These are phyloP conservation scores for Hypomyces rosellus DNA, from an alignment of 2,329 filamentous ascomycete species.

Conservation along the genomic window DNA sequence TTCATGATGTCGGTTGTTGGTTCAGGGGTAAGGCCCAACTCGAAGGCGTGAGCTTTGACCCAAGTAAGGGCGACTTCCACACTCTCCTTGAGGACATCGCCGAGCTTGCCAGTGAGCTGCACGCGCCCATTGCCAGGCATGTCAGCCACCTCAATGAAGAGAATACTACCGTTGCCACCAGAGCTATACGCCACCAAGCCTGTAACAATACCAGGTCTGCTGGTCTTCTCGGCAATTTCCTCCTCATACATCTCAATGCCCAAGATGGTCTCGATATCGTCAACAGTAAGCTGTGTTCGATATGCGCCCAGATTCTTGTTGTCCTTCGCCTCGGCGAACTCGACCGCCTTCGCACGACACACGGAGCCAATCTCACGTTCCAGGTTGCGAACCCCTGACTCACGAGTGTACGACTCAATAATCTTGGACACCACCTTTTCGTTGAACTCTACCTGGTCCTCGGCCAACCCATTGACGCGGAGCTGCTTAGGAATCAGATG, in stretches of 20 bases:
- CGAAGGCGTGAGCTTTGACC: slow-evolving; percentile 94
- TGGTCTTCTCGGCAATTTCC: slow-evolving; percentile 82
- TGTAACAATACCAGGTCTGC: slow-evolving; percentile 86
- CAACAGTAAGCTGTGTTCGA: slow-evolving; percentile 63
- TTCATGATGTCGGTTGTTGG: slow-evolving; percentile 92
- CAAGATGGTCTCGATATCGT: slow-evolving; percentile 83
- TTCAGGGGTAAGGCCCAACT: slow-evolving; percentile 75
- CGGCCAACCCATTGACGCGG: slow-evolving; percentile 74
- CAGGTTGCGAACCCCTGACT: slow-evolving; percentile 90
- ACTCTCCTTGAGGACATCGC: slow-evolving; percentile 93
- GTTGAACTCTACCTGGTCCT: slow-evolving; percentile 68
- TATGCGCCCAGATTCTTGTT: slow-evolving; percentile 62
- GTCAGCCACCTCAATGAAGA: slow-evolving; percentile 97
- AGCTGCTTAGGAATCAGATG: slow-evolving; percentile 98
- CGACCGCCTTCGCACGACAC: slow-evolving; percentile 89
- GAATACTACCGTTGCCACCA: slow-evolving; percentile 87
- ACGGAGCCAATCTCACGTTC: slow-evolving; percentile 94
- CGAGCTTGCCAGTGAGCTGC: slow-evolving; percentile 92
- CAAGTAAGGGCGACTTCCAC: slow-evolving; percentile 94
- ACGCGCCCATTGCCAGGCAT: slow-evolving; percentile 92
- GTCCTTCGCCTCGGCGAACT: slow-evolving; percentile 88
- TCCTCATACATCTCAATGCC: slow-evolving; percentile 93
- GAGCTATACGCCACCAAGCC: slow-evolving; percentile 92
- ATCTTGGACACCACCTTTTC: slow-evolving; percentile 89
- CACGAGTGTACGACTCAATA: slow-evolving; percentile 92